Conservation (phyloP, 2,329 filamentous ascomycete species). For the Hypoxylon sp. region DNA sequence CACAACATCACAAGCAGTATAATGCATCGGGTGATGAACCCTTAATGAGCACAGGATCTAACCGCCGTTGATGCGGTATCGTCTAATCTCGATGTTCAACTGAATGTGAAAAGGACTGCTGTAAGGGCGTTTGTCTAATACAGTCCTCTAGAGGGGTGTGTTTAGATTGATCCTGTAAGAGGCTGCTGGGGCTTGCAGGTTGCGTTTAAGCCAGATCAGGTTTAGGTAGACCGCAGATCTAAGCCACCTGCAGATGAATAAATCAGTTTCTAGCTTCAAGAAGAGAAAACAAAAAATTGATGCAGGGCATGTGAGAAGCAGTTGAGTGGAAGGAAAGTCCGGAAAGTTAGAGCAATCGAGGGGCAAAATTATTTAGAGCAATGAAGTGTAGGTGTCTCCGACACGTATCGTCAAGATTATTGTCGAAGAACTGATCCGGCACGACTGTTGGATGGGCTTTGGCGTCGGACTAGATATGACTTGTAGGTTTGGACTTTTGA, state of each 20-base stretch:
- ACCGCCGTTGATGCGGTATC: not conserved
- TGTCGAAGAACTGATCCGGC: slow-evolving; percentile 10
- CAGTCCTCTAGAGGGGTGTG: slow-evolving; percentile 12
- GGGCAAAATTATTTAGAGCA: slow-evolving; percentile 21
- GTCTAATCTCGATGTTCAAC: slow-evolving; percentile 8
- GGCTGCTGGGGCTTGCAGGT: slow-evolving; percentile 39
- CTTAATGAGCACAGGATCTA: not conserved
- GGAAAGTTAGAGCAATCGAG: slow-evolving; percentile 18
- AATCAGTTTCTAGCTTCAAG: slow-evolving; percentile 42
- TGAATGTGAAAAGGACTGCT: slow-evolving; percentile 5
- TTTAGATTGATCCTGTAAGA: slow-evolving; percentile 33
- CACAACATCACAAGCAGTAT: slow-evolving; percentile 14
- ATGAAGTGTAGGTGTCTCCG: not conserved
- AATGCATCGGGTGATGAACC: not conserved
- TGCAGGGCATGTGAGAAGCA: slow-evolving; percentile 2
- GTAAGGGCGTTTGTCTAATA: slow-evolving; percentile 27
- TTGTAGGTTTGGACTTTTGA: slow-evolving; percentile 25
- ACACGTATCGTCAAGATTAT: slow-evolving; percentile 2
- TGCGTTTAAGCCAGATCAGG: slow-evolving; percentile 40
- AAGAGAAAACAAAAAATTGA: slow-evolving; percentile 23
- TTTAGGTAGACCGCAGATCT: slow-evolving; percentile 45
- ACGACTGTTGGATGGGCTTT: slow-evolving; percentile 12
- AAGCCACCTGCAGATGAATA: slow-evolving; percentile 43
- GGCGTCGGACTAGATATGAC: slow-evolving; percentile 23
- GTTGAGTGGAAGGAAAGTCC: slow-evolving; percentile 2